Base-by-base conservation (phyloP, 257 asterid species). In the Ocimum tenuiflorum region DNA sequence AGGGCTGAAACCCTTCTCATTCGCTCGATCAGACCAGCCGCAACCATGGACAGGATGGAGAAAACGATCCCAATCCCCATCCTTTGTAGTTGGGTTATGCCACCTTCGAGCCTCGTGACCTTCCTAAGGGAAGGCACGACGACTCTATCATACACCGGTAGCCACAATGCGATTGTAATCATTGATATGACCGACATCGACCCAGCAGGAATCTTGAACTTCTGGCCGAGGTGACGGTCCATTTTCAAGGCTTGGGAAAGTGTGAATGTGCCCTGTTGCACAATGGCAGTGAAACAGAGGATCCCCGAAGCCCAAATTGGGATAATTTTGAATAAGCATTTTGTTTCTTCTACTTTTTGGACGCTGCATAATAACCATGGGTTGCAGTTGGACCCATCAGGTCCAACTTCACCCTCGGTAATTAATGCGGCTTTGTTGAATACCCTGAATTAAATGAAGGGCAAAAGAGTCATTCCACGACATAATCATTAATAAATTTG, bases 291-390 rank as follows among this genome's bases (percentile, higher is more conserved):
- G 76, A 88, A 86, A 33, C 96, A 84, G 31, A 94, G 76, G 1
- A 94, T 82, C 1, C 99, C 96, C 0, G 95, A 67, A 0, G 83
- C 88, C 99, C 97, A 94, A 2, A 85, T 56, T 1, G 99, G 97
- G 41, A 92, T 55, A 3, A 89, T 65, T 73, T 79, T 72, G 45
- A 92, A 33, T 3, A 92, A 33, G 36, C 95, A 83, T 55, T 89
- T 94, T 7, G 92, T 65, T 81, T 94, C 97, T 80, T 94, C 95
- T 1, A 86, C 77, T 61, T 66, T 73, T 49, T 94, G 99, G 57
- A 86, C 35, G 81, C 86, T 83, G 71, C 80, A 70, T n/a, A 91
- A 55, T 11, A 77, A 78, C 98, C 98, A 91, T 0, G 80, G 79
- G 3, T 76, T 64, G 27, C 70, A 6, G 6, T 67, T 62, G 0